A percentile compares a stretch with the other conserved stretches of the same genome.
Conservation (phyloP, 1,284 basidiomycete genomes). For the Rhodotorula sp. region DNA sequence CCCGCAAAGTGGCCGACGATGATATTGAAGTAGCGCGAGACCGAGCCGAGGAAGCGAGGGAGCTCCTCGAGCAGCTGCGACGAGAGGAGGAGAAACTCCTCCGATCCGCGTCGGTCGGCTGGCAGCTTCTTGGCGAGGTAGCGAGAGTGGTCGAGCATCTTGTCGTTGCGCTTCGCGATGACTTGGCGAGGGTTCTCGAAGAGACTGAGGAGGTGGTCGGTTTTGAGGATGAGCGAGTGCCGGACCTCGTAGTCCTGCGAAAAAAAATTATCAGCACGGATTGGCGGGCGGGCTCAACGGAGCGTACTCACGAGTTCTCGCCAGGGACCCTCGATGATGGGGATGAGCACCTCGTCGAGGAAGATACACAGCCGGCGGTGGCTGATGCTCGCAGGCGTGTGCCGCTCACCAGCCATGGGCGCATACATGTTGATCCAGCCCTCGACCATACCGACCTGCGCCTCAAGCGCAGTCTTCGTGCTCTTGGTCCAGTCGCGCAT, state of each 20-base stretch:
- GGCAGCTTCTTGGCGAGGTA: conserved; percentile 43
- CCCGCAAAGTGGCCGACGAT: conserved; percentile 47
- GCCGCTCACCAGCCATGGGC: conserved; percentile 24
- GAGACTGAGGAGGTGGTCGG: conserved; percentile 34
- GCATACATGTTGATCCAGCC: conserved; percentile 41
- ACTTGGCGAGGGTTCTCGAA: conserved; percentile 45
- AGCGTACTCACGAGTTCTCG: conserved; percentile 25
- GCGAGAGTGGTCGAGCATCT: conserved; percentile 47
- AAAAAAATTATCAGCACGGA: neutral
- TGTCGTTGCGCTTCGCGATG: conserved; percentile 48
- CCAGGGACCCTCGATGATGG: conserved; percentile 35
- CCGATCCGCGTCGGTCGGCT: conserved; percentile 42
- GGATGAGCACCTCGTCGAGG: conserved; percentile 37
- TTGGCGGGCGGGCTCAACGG: no score
- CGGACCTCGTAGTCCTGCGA: conserved; percentile 36
- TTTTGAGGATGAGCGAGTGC: conserved; percentile 29
- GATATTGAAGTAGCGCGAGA: conserved; percentile 48
- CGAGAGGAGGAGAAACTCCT: conserved; percentile 49
- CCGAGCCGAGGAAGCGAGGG: conserved; percentile 49
- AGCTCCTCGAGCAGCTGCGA: conserved; percentile 51
- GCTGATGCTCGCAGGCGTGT: conserved; percentile 5
- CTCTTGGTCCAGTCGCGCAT: conserved; percentile 40
- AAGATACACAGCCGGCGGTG: conserved; percentile 33
- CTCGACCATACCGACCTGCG: conserved; percentile 37
- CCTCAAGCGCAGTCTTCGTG: conserved; percentile 35